Evolutionary conservation across 208 protist species (phyloP).

Genomic region (Wallacemonas sp.): DNA sequence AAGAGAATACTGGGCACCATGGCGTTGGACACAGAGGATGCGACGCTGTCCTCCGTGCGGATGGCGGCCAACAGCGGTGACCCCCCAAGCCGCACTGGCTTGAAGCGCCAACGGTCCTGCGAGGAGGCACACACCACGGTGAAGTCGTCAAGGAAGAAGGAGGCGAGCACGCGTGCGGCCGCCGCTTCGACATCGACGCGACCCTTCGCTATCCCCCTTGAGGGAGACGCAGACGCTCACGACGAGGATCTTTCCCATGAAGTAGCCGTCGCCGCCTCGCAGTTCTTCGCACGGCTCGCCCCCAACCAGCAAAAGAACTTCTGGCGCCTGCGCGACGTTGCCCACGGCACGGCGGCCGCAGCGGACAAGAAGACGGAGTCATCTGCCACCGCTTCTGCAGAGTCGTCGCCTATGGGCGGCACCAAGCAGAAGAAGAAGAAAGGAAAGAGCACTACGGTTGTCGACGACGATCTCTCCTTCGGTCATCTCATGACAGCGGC

Average conservation of each 20-base stretch:
- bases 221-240: conserved; percentile 38
- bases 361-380: neutral
- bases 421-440: conserved; percentile 12
- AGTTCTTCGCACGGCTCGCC: conserved; percentile 48
- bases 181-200: neutral
- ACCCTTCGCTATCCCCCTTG: conserved; percentile 13
- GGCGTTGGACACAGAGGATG: neutral
- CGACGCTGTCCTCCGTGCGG: neutral
- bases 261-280: conserved; percentile 40
- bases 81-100: too few species aligned
- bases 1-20: conserved; percentile 5
- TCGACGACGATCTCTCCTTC: neutral
- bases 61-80: neutral
- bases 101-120: neutral
- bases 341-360: conserved; percentile 34
- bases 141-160: neutral
- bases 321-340: conserved; percentile 62
- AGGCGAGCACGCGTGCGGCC: neutral
- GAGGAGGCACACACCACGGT: neutral
- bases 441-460: neutral
- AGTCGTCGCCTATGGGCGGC: neutral
- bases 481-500: neutral
- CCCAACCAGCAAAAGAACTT: conserved; percentile 37
- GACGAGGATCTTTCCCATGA: conserved; percentile 52
- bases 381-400: neutral